Percentiles rank a stretch among this genome's conserved stretches.
phyloP scores from a whole-genome alignment of 2,329 filamentous ascomycete species.

The Gremmenia infestans region DNA sequence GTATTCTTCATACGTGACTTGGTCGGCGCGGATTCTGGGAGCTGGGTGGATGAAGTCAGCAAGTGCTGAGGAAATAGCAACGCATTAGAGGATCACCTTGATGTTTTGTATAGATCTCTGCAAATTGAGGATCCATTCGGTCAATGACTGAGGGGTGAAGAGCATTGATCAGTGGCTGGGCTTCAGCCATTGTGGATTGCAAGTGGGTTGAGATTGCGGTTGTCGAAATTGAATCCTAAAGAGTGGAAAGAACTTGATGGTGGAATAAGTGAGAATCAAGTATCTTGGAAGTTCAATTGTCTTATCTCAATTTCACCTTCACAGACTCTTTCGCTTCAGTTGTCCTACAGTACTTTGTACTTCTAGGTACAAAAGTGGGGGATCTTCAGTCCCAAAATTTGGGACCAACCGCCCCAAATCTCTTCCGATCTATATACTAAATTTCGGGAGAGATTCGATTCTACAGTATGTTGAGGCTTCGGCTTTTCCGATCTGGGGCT shows the following conservation, averaged over 20 bases:
- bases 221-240: neutral
- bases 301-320: too few species aligned
- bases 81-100: slow-evolving; percentile 12
- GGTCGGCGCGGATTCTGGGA: slow-evolving; percentile 17
- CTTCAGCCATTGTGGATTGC: slow-evolving; percentile 3
- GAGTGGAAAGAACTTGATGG: too few species aligned
- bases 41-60: slow-evolving; percentile 6
- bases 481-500: neutral
- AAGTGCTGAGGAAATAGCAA: neutral
- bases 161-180: slow-evolving; percentile 20
- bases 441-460: too few species aligned
- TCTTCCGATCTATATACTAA: too few species aligned
- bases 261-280: too few species aligned
- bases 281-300: too few species aligned
- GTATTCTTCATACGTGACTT: slow-evolving; percentile 23
- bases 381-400: too few species aligned
- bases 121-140: slow-evolving; percentile 20
- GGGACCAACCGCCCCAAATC: too few species aligned
- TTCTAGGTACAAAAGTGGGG: neutral
- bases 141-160: slow-evolving; percentile 17
- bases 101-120: slow-evolving; percentile 20
- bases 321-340: neutral
- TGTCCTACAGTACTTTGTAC: neutral
- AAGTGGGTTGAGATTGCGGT: neutral
- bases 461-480: neutral